These are phyloP conservation scores for Arachnomyces sp. DNA, from an alignment of 2,329 filamentous ascomycete species.

Conservation along the genomic window DNA sequence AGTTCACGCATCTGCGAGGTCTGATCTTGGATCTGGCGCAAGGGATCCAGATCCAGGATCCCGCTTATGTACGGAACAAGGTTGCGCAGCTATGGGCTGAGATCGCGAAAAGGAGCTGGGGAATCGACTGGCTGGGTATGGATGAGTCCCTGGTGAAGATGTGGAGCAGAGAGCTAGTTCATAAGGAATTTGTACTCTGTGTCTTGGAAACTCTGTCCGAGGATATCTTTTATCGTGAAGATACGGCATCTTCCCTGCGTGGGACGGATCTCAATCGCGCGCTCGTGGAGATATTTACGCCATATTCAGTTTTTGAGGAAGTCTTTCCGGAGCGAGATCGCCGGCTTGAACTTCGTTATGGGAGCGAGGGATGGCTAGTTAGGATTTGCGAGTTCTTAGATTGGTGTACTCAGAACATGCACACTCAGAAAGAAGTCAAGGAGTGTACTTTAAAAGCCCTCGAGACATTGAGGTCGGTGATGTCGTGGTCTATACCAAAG, in stretches of 20 bases:
- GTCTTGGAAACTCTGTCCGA: conserved; percentile 89
- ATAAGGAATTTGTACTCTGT: conserved; percentile 81
- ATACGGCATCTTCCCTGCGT: conserved; percentile 73
- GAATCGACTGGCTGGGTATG: conserved; percentile 90
- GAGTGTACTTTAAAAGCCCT: conserved; percentile 69
- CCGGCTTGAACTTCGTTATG: conserved; percentile 63
- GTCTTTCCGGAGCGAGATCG: conserved; percentile 67
- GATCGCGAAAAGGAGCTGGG: conserved; percentile 88
- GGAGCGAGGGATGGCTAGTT: conserved; percentile 78
- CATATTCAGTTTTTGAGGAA: conserved; percentile 64
- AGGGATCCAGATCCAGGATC: conserved; percentile 63
- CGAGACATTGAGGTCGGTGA: conserved; percentile 66
- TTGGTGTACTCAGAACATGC: conserved; percentile 62
- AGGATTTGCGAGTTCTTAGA: conserved; percentile 67
- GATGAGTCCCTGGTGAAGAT: conserved; percentile 72
- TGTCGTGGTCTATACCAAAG: conserved; percentile 82
- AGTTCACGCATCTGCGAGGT: conserved; percentile 60
- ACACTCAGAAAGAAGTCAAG: conserved; percentile 59
- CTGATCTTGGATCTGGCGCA: conserved; percentile 77
- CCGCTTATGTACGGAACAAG: conserved; percentile 82
- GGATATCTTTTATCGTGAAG: conserved; percentile 87
- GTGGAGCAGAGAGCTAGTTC: conserved; percentile 58
- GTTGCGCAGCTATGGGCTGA: conserved; percentile 92
- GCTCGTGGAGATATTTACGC: conserved; percentile 90
- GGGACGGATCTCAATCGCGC: conserved; percentile 79